These are phyloP conservation scores for Balamuthia mandrillaris DNA, from an alignment of 208 protist species.

Conservation along the genomic window DNA sequence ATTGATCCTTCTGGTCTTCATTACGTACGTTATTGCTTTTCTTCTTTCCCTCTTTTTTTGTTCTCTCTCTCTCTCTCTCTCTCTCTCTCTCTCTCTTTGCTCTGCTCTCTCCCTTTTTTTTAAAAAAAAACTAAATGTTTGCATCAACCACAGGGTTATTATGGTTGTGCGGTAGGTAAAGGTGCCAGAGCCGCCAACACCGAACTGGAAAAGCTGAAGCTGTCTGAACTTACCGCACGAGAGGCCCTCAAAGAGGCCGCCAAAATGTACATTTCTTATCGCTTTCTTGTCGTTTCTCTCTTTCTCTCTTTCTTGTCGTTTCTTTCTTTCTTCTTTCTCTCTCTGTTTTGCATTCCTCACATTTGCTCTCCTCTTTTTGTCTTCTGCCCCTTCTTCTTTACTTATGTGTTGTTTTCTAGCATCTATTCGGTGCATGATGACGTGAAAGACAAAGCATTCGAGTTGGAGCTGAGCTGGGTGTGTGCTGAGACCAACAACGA, in stretches of 20 bases:
- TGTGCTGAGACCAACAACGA: slow-evolving; percentile 77
- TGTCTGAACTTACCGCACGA: slow-evolving; percentile 79
- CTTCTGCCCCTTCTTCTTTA: background rate
- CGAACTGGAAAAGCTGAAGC: slow-evolving; percentile 96
- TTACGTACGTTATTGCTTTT: slow-evolving; percentile 44
- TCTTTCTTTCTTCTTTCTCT: background rate
- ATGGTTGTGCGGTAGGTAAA: slow-evolving; percentile 94
- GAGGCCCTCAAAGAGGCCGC: slow-evolving; percentile 91
- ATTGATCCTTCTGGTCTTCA: slow-evolving; percentile 91
- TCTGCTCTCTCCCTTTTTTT: background rate
- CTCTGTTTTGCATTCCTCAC: background rate
- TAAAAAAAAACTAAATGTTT: background rate
- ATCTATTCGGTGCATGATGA: slow-evolving; percentile 75
- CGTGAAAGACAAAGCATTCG: slow-evolving; percentile 92
- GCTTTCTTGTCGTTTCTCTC: background rate
- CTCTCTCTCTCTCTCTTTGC: background rate
- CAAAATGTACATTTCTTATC: slow-evolving; percentile 81
- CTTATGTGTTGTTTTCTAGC: too few relatives aligned
- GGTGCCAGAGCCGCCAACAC: slow-evolving; percentile 95
- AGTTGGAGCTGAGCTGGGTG: slow-evolving; percentile 95
- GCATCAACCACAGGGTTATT: slow-evolving; percentile 77
- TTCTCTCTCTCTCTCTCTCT: background rate
- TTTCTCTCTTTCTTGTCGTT: background rate
- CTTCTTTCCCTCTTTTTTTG: background rate
- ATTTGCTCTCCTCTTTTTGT: background rate